These are phyloP conservation scores for Corchorus capsularis DNA, from an alignment of 345 rosid genomes.

Conservation along the genomic window DNA sequence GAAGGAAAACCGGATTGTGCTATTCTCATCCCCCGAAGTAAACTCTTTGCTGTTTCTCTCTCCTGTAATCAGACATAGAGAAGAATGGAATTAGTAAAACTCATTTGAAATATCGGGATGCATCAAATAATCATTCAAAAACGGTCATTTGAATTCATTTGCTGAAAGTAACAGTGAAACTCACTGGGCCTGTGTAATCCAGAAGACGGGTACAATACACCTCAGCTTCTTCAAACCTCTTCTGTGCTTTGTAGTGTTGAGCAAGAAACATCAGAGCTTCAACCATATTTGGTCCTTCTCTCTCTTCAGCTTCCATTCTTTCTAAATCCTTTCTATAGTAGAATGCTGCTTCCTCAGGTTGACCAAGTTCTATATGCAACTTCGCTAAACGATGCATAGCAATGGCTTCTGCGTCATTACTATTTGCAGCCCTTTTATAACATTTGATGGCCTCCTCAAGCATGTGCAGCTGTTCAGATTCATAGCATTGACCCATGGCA, in stretches of 20 bases:
- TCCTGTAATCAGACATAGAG: constrained; percentile 53
- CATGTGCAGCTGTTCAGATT: constrained; percentile 83
- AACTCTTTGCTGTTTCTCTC: constrained; percentile 83
- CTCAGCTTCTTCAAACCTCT: constrained; percentile 90
- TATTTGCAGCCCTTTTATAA: constrained; percentile 79
- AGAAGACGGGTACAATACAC: constrained; percentile 92
- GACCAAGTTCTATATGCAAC: constrained; percentile 69
- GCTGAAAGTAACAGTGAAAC: constrained; percentile 28
- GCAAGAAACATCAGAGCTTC: constrained; percentile 91
- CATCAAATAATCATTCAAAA: not conserved
- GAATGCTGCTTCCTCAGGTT: constrained; percentile 82
- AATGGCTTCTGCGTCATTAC: constrained; percentile 89
- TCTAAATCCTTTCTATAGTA: constrained; percentile 88
- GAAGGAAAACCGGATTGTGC: constrained; percentile 61
- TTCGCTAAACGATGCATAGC: constrained; percentile 85
- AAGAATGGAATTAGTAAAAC: constrained; percentile 3
- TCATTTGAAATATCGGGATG: constrained; percentile 9
- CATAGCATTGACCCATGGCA: constrained; percentile 96
- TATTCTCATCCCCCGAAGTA: constrained; percentile 73
- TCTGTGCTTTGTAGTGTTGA: constrained; percentile 59
- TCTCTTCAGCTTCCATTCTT: constrained; percentile 94
- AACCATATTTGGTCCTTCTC: constrained; percentile 88
- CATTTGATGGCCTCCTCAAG: constrained; percentile 94
- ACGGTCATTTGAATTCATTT: not conserved
- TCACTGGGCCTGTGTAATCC: constrained; percentile 90